Percentiles rank a stretch among this genome's conserved stretches.
These are phyloP conservation scores for Takashimella tepidaria DNA, from an alignment of 1,284 basidiomycete species.

Conservation along the genomic window DNA sequence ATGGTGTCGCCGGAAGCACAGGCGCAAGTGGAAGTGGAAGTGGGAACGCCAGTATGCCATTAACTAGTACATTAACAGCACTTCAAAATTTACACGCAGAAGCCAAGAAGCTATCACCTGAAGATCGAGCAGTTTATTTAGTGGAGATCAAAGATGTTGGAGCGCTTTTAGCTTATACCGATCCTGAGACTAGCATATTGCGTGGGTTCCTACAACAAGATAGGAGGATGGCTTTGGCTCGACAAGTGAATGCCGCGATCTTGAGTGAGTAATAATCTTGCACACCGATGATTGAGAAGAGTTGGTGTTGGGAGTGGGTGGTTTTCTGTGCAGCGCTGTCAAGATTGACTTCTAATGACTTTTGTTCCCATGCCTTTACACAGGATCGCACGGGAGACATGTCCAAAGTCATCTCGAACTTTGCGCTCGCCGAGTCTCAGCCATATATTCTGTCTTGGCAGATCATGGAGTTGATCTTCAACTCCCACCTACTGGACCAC, in stretches of 20 bases:
- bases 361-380: background rate
- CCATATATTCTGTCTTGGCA: slow-evolving; percentile 25
- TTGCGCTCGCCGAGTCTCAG: slow-evolving; percentile 25
- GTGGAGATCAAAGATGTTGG: slow-evolving; percentile 45
- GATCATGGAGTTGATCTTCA: slow-evolving; percentile 27
- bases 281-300: too few species aligned
- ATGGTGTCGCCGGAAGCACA: background rate
- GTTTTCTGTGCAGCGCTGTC: background rate
- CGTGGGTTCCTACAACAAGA: slow-evolving; percentile 42
- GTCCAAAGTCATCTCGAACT: slow-evolving; percentile 29
- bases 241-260: slow-evolving; percentile 45
- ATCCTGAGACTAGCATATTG: slow-evolving; percentile 43
- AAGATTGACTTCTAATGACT: background rate
- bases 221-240: slow-evolving; percentile 40
- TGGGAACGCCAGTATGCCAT: slow-evolving; percentile 10
- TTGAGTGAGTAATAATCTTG: slow-evolving; percentile 43
- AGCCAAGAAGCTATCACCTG: slow-evolving; percentile 33
- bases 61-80: slow-evolving; percentile 32
- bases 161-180: slow-evolving; percentile 45
- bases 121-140: slow-evolving; percentile 37
- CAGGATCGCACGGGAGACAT: slow-evolving; percentile 25
- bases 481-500: slow-evolving; percentile 2
- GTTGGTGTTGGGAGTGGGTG: too few species aligned
- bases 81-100: slow-evolving; percentile 34
- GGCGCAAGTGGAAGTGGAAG: background rate